Evolutionary conservation across 352 stramenopile genomes (phyloP), one percentile per base, ranked within the genome.

Genomic region (Phytophthora meadii): DNA sequence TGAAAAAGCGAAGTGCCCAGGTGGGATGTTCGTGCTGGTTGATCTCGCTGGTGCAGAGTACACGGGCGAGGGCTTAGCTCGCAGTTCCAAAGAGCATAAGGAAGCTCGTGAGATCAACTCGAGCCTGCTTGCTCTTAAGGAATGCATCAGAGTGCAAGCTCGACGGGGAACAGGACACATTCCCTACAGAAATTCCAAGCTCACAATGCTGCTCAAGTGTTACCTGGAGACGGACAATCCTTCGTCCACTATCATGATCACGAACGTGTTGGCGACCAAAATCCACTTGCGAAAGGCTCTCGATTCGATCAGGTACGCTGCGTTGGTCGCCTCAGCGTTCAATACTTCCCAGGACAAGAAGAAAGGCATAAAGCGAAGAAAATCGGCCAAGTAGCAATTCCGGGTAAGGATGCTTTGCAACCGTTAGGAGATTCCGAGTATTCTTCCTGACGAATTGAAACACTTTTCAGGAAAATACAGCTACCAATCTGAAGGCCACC

Each of bases 41-140:
- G 79, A 86, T 41, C 64, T 88, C 14, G 77, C 77, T 15, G 77
- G 79, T 10, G 76, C 77, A 17, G 79, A 88, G 66, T 82, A 88
- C 62, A 83, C 75, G 4, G 77, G 79, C 40, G 40, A 82, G 12
- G 77, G 74, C 2, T 69, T 82, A 24, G 14, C 30, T 25, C 61
- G 63, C 41, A 71, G 54, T 22, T 61, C 41, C 4, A 59, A 61
- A 19, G 55, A 61, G 25, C 53, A 61, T 1, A 61, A 61, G 5
- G 58, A 49, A 10, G 78, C 51, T 47, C 52, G 39, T 42, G 52
- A 50, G n/a, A 83, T 65, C 45, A 86, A 86, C 34, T 60, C 62
- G 57, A 86, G 77, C 55, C 54, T 86, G 7, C 58, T 86, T 1
- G 77, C 77, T 5, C 65, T 86, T 12, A 86, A 86, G 27, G 77